Conservation (phyloP, 306 rosid species). For the Boehmeria nivea region DNA sequence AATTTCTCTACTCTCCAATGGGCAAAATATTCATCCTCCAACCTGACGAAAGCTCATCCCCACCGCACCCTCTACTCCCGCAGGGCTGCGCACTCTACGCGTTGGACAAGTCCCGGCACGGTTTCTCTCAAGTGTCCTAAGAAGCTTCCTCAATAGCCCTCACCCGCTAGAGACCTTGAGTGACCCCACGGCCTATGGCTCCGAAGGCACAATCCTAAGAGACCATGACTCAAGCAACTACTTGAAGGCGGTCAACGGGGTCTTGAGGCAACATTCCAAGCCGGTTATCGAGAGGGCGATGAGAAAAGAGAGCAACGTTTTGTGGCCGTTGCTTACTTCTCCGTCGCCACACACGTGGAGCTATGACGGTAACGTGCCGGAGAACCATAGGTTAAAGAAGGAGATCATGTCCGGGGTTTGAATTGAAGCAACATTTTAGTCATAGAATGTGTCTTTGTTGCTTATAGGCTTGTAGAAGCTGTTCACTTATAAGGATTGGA, state of each 20-base stretch:
- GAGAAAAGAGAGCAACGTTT: constrained; percentile 35
- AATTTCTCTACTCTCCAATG: constrained; percentile 66
- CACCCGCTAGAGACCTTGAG: constrained; percentile 88
- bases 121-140: constrained; percentile 50
- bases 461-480: no score
- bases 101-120: constrained; percentile 45
- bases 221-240: constrained; percentile 92
- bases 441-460: no score
- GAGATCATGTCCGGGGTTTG: constrained; percentile 56
- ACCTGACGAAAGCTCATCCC: constrained; percentile 75
- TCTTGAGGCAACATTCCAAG: constrained; percentile 44
- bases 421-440: background rate
- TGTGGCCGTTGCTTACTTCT: constrained; percentile 61
- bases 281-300: constrained; percentile 20
- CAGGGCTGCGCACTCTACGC: constrained; percentile 53
- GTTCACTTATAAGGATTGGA: no score
- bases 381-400: constrained; percentile 27
- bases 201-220: constrained; percentile 73
- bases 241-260: constrained; percentile 60
- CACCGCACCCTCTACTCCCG: constrained; percentile 78
- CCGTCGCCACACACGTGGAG: constrained; percentile 66
- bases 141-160: constrained; percentile 63
- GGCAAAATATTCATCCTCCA: constrained; percentile 79
- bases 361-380: constrained; percentile 44
- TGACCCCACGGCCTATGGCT: constrained; percentile 84